Percentiles rank a stretch among this genome's conserved stretches.
Evolutionary conservation across 2,329 filamentous ascomycete genomes (phyloP).

Genomic region (Niveomyces coronatus): DNA sequence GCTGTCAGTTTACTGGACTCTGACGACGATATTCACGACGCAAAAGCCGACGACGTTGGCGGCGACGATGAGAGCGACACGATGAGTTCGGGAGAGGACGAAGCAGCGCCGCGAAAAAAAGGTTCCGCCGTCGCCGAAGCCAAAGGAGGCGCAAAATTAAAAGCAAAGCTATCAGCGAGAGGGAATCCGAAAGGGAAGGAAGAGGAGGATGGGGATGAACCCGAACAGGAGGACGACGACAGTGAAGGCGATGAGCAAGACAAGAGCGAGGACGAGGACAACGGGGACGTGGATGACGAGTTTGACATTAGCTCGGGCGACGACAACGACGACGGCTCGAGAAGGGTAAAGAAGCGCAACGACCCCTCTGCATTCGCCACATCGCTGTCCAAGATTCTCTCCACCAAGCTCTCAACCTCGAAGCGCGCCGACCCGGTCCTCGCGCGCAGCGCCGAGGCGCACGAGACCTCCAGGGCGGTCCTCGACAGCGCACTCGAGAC

Average conservation of each 20-base stretch:
- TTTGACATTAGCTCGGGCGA: too few relatives aligned
- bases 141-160: slow-evolving; percentile 20
- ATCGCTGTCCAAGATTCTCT: slow-evolving; percentile 86
- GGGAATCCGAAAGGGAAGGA: slow-evolving; percentile 25
- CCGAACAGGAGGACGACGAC: slow-evolving; percentile 18
- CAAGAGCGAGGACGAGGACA: slow-evolving; percentile 28
- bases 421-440: slow-evolving; percentile 87
- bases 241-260: slow-evolving; percentile 14
- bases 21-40: slow-evolving; percentile 47
- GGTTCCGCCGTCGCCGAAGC: slow-evolving; percentile 13
- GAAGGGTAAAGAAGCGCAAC: slow-evolving; percentile 64
- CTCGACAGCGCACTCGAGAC: slow-evolving; percentile 70
- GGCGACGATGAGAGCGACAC: slow-evolving; percentile 26
- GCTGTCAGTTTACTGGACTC: slow-evolving; percentile 46
- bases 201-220: slow-evolving; percentile 20
- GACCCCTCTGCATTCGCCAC: slow-evolving; percentile 86
- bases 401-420: slow-evolving; percentile 72
- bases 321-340: slow-evolving; percentile 29
- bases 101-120: slow-evolving; percentile 19
- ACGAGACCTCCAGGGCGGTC: slow-evolving; percentile 59
- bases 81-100: slow-evolving; percentile 28
- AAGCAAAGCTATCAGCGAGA: slow-evolving; percentile 17
- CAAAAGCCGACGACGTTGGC: slow-evolving; percentile 38
- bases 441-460: slow-evolving; percentile 66
- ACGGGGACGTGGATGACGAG: slow-evolving; percentile 25